phyloP scores from a whole-genome alignment of 2,329 filamentous ascomycete genomes.

The Fusarium verrucosum region DNA sequence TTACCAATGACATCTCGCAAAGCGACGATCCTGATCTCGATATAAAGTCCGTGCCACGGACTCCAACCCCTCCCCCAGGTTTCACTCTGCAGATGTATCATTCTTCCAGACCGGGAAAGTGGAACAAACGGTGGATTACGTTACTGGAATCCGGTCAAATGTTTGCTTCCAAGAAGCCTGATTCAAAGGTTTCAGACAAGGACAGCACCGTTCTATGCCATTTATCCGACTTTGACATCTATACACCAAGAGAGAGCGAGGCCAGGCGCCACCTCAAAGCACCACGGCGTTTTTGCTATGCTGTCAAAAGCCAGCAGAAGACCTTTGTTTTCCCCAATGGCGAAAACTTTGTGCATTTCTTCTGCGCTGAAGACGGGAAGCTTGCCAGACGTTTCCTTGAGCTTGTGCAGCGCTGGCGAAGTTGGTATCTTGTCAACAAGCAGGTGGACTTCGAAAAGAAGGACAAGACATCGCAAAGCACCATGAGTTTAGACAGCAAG shows the following conservation, averaged over 20 bases:
- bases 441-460: conserved; percentile 61
- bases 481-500: conserved; percentile 3
- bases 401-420: conserved; percentile 82
- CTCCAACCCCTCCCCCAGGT: conserved; percentile 68
- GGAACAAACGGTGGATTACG: conserved; percentile 85
- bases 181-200: conserved; percentile 68
- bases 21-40: conserved; percentile 70
- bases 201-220: conserved; percentile 79
- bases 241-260: conserved; percentile 76
- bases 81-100: conserved; percentile 79
- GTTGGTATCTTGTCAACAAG: conserved; percentile 87
- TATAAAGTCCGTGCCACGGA: conserved; percentile 67
- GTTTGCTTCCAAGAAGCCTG: conserved; percentile 73
- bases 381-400: conserved; percentile 75
- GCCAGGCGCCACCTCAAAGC: conserved; percentile 77
- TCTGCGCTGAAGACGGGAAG: conserved; percentile 77
- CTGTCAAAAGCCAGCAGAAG: conserved; percentile 92
- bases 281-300: conserved; percentile 86
- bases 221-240: conserved; percentile 92
- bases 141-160: conserved; percentile 79
- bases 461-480: conserved; percentile 20
- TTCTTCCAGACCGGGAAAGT: conserved; percentile 83
- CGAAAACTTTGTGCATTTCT: conserved; percentile 91
- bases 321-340: conserved; percentile 82
- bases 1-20: conserved; percentile 65